Base-by-base conservation (phyloP, 805 yeast species). In the Lipomyces oligophaga region DNA sequence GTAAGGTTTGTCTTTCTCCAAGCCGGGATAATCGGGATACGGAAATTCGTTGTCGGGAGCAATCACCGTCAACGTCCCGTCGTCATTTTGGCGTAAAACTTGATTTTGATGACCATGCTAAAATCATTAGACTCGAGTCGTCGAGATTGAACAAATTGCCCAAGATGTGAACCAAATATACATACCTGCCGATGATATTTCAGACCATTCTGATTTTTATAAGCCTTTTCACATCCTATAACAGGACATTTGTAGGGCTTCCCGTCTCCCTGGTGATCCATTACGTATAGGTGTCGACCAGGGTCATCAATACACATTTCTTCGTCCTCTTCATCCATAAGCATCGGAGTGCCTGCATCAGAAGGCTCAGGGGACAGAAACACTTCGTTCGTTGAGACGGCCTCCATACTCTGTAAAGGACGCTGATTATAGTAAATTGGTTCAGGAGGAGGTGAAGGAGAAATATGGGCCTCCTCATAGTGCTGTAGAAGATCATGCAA, bases 241-340 rank as follows among this genome's bases (percentile, higher is more conserved):
- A 93, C 98, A 0, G 97, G 98, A 70, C 98, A 93, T 65, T 84
- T 88, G 71, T 83, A 93, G 25, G 98, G 98, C 66, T 93, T 82
- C 64, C 87, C 85, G 58, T 89, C 96, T 48, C 85, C 89, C 53
- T 80, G 82, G 20, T 49, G 43, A 67, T 89, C 97, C 72, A 85
- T 81, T 27, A 89, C 96, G 63, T 93, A 90, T 49, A 90, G 69
- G 63, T 89, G 93, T 55, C 97, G 77, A 0, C 97, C 96, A 0
- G 97, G 98, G 66, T 93, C 97, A 67, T 90, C 97, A 40, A 93
- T 89, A 66, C 88, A 88, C 72, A 83, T 81, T 47, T 80, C 81
- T 51, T 79, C 80, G 41, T 77, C 80, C 47, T 80, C 86, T 45
- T 68, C 71, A 32, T 66, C 71, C 47, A 60, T 59, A 57, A 63